Evolutionary conservation across 495 filamentous ascomycete genomes (phyloP).

Genomic region (Aspergillus panamensis): DNA sequence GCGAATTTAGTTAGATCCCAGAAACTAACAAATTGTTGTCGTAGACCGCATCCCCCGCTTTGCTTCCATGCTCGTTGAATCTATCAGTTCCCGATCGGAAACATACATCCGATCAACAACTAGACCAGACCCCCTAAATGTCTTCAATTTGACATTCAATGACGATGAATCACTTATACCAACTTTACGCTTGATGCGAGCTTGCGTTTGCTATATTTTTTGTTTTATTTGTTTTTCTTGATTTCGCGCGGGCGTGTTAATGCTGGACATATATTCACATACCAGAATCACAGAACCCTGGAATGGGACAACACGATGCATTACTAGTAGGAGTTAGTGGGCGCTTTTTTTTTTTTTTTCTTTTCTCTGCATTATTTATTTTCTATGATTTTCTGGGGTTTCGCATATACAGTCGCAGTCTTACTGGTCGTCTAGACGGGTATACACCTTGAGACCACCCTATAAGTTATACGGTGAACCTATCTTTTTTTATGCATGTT

Average conservation of each 20-base stretch:
- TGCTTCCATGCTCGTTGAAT: constrained; percentile 46
- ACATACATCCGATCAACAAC: constrained; percentile 3
- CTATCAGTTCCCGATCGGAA: constrained; percentile 6
- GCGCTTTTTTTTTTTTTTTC: constrained; percentile 13
- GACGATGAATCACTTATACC: background rate
- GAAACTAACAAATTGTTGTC: constrained; percentile 1
- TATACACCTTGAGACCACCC: background rate
- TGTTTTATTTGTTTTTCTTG: constrained; percentile 9
- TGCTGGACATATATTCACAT: constrained; percentile 16
- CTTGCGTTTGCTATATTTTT: constrained; percentile 6
- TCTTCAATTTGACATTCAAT: background rate
- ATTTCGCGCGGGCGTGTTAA: constrained; percentile 12
- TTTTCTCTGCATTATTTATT: background rate
- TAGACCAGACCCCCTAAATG: background rate
- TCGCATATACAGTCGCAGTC: background rate
- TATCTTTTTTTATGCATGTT: background rate
- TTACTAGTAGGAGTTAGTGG: constrained; percentile 11
- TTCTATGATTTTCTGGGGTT: background rate
- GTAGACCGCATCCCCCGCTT: constrained; percentile 39
- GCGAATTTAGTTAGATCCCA: too few species aligned
- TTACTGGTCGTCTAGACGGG: background rate
- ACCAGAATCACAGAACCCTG: constrained; percentile 12
- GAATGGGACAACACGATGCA: constrained; percentile 1
- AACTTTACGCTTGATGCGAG: constrained; percentile 1
- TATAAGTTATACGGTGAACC: background rate